These are phyloP conservation scores for Rhynchospora pubera DNA, from an alignment of 176 grass and related monocot genomes.

Conservation along the genomic window DNA sequence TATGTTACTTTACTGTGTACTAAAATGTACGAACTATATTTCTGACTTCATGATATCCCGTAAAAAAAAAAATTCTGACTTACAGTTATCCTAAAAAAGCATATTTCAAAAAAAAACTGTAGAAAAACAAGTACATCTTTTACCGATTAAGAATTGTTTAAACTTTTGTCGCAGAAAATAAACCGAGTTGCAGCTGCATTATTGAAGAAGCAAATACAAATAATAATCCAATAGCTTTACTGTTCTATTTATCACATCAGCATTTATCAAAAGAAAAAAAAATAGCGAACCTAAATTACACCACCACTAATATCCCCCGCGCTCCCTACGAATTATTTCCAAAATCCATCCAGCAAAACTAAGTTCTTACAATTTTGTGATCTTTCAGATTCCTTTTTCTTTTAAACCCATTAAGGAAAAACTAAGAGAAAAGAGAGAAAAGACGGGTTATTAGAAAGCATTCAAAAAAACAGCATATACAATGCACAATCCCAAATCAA, in stretches of 20 bases:
- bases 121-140: background rate
- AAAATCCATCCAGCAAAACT: background rate
- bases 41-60: too few relatives aligned
- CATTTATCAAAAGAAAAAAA: background rate
- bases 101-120: background rate
- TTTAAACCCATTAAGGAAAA: background rate
- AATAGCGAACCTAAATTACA: conserved; percentile 6
- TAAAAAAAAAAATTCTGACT: too few relatives aligned
- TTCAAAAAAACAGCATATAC: conserved; percentile 3
- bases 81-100: too few relatives aligned
- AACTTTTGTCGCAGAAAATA: background rate
- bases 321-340: background rate
- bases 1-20: too few relatives aligned
- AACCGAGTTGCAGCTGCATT: background rate
- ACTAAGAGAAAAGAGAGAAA: background rate
- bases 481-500: background rate
- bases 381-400: background rate
- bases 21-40: too few relatives aligned
- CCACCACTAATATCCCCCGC: background rate
- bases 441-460: background rate
- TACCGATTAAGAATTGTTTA: background rate
- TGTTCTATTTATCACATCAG: conserved; percentile 1
- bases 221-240: background rate
- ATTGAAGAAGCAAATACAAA: conserved; percentile 5
- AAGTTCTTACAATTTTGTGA: background rate